Evolutionary conservation across 2,329 filamentous ascomycete species (phyloP).

Genomic region (Pseudogymnoascus sp.): DNA sequence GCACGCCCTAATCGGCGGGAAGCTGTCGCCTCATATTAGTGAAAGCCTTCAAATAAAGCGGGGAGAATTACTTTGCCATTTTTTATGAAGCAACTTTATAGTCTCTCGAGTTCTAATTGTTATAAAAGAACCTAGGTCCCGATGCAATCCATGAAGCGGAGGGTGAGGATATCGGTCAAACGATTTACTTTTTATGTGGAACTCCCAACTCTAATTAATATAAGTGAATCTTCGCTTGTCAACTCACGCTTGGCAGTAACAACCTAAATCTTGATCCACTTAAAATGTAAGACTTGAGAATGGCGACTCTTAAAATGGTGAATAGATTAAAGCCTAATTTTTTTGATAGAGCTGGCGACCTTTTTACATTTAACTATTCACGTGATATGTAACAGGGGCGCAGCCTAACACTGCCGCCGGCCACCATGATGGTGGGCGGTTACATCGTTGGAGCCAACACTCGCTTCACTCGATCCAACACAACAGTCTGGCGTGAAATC

Average conservation of each 20-base stretch:
- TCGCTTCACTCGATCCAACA: background rate
- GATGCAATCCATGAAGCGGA: background rate
- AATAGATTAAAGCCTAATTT: background rate
- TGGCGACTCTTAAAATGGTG: background rate
- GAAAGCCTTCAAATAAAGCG: background rate
- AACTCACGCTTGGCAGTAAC: background rate
- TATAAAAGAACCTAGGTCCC: background rate
- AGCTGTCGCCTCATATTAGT: conserved; percentile 51
- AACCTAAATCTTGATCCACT: background rate
- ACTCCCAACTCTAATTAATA: background rate
- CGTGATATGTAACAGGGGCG: background rate
- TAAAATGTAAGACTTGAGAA: background rate
- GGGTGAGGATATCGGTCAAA: background rate
- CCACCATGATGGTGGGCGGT: too few relatives aligned
- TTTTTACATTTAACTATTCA: background rate
- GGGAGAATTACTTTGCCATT: background rate
- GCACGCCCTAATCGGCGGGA: conserved; percentile 78
- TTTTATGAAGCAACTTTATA: background rate
- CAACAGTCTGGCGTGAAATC: background rate
- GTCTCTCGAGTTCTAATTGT: background rate
- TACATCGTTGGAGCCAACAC: background rate
- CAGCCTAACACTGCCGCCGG: too few relatives aligned
- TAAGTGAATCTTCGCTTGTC: background rate
- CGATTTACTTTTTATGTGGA: background rate
- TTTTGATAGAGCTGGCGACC: background rate